Evolutionary conservation across 768 basidiomycete genomes (phyloP).

Genomic region (Asterophora parasitica): DNA sequence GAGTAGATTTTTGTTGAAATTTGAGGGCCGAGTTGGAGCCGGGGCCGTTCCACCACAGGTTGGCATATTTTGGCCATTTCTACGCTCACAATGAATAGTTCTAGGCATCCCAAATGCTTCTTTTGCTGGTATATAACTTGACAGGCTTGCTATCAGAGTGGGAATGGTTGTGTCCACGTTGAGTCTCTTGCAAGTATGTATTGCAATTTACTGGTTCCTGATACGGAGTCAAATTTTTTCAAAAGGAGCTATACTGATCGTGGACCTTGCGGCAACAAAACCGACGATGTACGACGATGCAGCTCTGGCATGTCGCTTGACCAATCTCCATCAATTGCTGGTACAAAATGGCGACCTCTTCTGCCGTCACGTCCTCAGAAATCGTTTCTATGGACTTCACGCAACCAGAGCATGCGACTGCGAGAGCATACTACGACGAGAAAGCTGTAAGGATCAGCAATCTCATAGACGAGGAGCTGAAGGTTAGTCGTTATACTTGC

Average conservation of each 20-base stretch:
- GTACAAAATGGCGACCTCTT: conserved; percentile 9
- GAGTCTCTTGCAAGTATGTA: too few species aligned
- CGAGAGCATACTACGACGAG: conserved; percentile 28
- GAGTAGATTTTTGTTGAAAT: too few species aligned
- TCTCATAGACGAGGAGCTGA: conserved; percentile 54
- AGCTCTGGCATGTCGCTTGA: too few species aligned
- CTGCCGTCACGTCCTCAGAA: conserved; percentile 7
- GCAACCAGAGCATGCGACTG: conserved; percentile 9
- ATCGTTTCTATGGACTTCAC: conserved; percentile 10
- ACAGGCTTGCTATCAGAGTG: too few species aligned
- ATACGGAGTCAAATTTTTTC: conserved; percentile 3
- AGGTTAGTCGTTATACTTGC: conserved; percentile 25
- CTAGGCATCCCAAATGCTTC: too few species aligned
- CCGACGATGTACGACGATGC: neutral
- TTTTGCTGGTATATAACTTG: too few species aligned
- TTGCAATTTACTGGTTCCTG: neutral
- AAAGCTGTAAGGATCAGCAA: conserved; percentile 44
- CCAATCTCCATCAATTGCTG: conserved; percentile 1
- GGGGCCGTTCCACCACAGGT: too few species aligned
- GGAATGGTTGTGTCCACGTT: too few species aligned
- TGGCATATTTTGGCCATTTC: too few species aligned
- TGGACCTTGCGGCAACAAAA: conserved; percentile 9
- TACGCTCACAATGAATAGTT: too few species aligned
- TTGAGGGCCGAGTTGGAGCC: too few species aligned
- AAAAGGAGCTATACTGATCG: conserved; percentile 13